Base-by-base conservation (phyloP, 1,139 yeast genomes). In the Tardiomyces digboiensis region DNA sequence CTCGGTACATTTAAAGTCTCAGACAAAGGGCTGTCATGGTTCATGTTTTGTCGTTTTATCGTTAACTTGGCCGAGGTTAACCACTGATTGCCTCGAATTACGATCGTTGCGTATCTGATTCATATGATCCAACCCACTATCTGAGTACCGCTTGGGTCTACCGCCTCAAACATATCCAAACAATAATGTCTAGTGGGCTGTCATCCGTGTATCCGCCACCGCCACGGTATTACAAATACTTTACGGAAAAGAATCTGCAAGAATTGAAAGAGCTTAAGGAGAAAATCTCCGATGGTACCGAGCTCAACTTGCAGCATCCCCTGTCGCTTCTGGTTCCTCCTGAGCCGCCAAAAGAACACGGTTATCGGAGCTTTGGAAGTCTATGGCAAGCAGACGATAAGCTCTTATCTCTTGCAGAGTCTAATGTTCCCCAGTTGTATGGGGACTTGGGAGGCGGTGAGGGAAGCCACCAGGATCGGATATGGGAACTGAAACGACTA, bases 131-230 rank as follows among this genome's bases (percentile, higher is more conserved):
- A n/a, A n/a, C n/a, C n/a, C n/a, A n/a, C n/a, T n/a, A n/a, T n/a
- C n/a, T n/a, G n/a, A n/a, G n/a, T n/a, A n/a, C n/a, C n/a, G n/a
- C n/a, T n/a, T n/a, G n/a, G n/a, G n/a, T n/a, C n/a, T n/a, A n/a
- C n/a, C n/a, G n/a, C n/a, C 36, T 12, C 10, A 7, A 7, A 29
- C 36, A 6, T n/a, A 12, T 18, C 36, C 10, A 29, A 14, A 29
- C 36, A 8, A 36, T 16, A 29, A 61, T 60, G 61, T 53, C 60
- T 16, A n/a, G n/a, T n/a, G 66, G 64, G 21, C 57, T 68, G 22
- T 59, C 91, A 21, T 78, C 93, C 12, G 72, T 86, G 44, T 87
- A 81, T 53, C 95, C 96, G 1, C 89, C 91, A 1, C 95, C 95
- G 2, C 96, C 95, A 8, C 79, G 82, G 19, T 83, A 75, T 60